Base-by-base conservation (phyloP, 768 basidiomycete genomes). In the Hypholoma sublateritium region DNA sequence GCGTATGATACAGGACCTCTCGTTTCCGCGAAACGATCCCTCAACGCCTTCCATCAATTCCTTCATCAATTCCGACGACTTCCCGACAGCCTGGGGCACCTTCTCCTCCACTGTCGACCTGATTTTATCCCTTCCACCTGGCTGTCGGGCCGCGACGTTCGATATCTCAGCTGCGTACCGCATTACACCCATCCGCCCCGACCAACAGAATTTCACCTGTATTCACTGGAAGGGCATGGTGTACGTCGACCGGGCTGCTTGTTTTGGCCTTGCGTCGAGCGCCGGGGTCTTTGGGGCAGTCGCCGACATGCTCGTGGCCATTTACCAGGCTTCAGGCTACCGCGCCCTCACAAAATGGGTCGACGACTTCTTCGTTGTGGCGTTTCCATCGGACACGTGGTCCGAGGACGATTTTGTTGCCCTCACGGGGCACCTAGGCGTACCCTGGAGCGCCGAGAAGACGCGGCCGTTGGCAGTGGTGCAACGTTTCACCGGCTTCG, bases 91-190 rank as follows among this genome's bases (percentile, higher is more conserved):
- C 0, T 79, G 78, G 77, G 74, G 76, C 0, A 71, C 75, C 1
- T 79, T 79, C 62, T 55, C 61, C 8, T 39, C 53, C 0, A 64
- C 66, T 3, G 21, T 60, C 0, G 49, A 45, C 0, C 59, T 77
- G 1, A 65, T 78, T 1, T 62, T 72, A 0, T 58, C 59, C 1
- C 61, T 73, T 0, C 77, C 75, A 0, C 59, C 60, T 0, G 74
- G 76, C 8, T 67, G 64, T 32, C 25, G 51, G 9, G 76, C 72
- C 1, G 74, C 77, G 0, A 70, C 72, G 0, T 74, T 77, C 62
- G 72, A 80, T 56, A 71, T 80, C 13, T 65, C 63, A 1, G 62
- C 75, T 2, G 77, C 77, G 0, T 78, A 75, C 57, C 61, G 74
- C 1, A 59, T 69, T 2, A 74, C 67, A 0, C 78, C 77, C 1